These are phyloP conservation scores for Rugonectria rugulosa DNA, from an alignment of 2,329 filamentous ascomycete species.

Conservation along the genomic window DNA sequence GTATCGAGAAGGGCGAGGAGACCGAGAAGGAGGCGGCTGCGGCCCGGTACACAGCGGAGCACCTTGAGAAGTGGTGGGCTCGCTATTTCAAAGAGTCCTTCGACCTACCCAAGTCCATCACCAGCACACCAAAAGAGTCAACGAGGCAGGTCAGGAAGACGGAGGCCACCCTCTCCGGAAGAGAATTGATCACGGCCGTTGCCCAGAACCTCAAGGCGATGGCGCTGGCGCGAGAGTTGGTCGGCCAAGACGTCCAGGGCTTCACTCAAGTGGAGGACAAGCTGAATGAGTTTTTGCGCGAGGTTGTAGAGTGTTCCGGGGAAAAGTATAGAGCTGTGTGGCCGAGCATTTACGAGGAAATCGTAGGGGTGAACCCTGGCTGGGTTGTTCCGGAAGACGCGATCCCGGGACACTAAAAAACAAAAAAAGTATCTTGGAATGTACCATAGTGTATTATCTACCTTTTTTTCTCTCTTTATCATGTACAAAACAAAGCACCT, in stretches of 20 bases:
- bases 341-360: constrained; percentile 36
- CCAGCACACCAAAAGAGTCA: constrained; percentile 1
- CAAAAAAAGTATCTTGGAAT: constrained; percentile 25
- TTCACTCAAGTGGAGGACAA: constrained; percentile 50
- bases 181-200: constrained; percentile 38
- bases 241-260: constrained; percentile 39
- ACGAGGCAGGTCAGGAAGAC: neutral
- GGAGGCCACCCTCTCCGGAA: constrained; percentile 30
- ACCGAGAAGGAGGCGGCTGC: constrained; percentile 35
- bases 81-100: constrained; percentile 15
- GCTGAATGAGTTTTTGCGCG: constrained; percentile 48
- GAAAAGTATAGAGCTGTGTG: constrained; percentile 28
- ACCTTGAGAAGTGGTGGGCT: constrained; percentile 40
- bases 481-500: constrained; percentile 37
- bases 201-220: constrained; percentile 52
- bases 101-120: constrained; percentile 9
- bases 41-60: constrained; percentile 41
- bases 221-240: constrained; percentile 51
- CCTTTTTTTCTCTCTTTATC: constrained; percentile 21
- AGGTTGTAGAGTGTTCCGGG: constrained; percentile 34
- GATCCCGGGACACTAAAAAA: too few relatives aligned
- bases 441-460: constrained; percentile 40
- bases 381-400: constrained; percentile 38
- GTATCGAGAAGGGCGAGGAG: constrained; percentile 32
- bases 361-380: constrained; percentile 38